Evolutionary conservation across 2,329 filamentous ascomycete species (phyloP).

Genomic region (Penicillium aurantiogriseum): DNA sequence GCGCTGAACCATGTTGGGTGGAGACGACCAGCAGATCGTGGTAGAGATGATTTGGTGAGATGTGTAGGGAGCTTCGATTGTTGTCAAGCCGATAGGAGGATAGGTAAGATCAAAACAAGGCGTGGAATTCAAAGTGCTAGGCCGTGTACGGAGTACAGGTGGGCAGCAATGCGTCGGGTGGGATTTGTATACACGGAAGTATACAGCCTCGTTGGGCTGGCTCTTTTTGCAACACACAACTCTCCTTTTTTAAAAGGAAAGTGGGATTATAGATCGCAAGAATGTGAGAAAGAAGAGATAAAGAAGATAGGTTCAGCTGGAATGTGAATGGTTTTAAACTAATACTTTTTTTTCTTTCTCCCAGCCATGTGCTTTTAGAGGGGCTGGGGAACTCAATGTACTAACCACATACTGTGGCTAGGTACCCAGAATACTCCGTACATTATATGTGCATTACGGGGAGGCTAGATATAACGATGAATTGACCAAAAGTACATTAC

Average conservation of each 20-base stretch:
- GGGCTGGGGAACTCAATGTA: slow-evolving; percentile 18
- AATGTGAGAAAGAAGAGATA: slow-evolving; percentile 4
- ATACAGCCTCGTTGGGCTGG: slow-evolving; percentile 3
- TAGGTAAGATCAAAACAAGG: background rate
- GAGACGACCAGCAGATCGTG: slow-evolving; percentile 1
- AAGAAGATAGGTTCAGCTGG: slow-evolving; percentile 3
- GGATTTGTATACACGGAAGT: slow-evolving; percentile 8
- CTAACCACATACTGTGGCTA: background rate
- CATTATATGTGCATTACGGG: background rate
- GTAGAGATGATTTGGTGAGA: background rate
- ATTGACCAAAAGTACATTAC: background rate
- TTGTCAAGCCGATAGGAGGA: background rate
- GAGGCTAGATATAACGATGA: background rate
- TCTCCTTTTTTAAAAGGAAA: background rate
- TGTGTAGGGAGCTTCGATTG: background rate
- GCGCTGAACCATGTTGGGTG: slow-evolving; percentile 40
- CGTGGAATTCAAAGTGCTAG: background rate
- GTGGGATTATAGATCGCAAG: background rate
- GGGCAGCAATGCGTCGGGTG: slow-evolving; percentile 5
- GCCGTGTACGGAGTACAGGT: background rate
- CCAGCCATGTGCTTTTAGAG: slow-evolving; percentile 26
- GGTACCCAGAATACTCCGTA: background rate
- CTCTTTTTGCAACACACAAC: background rate
- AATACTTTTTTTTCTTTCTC: slow-evolving; percentile 4
- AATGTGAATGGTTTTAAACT: slow-evolving; percentile 16